Evolutionary conservation across 225 moss, liverwort and hornwort genomes (phyloP).

Genomic region (Physcomitrellopsis africana): DNA sequence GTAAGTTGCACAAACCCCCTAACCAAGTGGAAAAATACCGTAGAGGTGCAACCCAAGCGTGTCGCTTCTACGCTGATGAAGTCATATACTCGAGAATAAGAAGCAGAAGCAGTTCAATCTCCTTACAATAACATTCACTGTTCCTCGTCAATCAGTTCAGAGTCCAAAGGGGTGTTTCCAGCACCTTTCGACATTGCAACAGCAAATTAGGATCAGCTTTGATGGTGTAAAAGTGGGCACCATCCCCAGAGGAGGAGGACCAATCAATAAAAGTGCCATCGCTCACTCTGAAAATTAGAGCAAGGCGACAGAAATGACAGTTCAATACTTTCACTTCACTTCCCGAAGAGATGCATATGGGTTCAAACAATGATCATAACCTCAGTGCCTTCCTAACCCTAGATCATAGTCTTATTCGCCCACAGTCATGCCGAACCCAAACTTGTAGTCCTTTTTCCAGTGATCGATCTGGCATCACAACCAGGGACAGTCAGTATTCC

Average conservation of each 20-base stretch:
- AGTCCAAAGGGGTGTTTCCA: slow-evolving; percentile 29
- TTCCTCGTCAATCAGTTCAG: slow-evolving; percentile 28
- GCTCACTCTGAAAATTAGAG: slow-evolving; percentile 13
- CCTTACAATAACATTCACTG: slow-evolving; percentile 30
- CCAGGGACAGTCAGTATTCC: slow-evolving; percentile 9
- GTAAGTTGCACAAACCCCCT: too few species aligned
- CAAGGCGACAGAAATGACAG: slow-evolving; percentile 21
- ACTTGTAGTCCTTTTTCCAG: slow-evolving; percentile 99
- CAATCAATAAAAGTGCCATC: slow-evolving; percentile 45
- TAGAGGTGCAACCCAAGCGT: slow-evolving; percentile 15
- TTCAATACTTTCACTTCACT: slow-evolving; percentile 22
- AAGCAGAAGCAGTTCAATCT: slow-evolving; percentile 22
- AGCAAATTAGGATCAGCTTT: slow-evolving; percentile 41
- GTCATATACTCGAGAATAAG: slow-evolving; percentile 2
- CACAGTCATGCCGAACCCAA: slow-evolving; percentile 99
- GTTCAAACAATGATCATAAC: slow-evolving; percentile 47
- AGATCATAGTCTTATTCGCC: slow-evolving; percentile 66
- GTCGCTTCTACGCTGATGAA: slow-evolving; percentile 20
- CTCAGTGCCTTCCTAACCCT: slow-evolving; percentile 42
- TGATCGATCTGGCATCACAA: slow-evolving; percentile 84
- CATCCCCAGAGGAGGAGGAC: slow-evolving; percentile 41
- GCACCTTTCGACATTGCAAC: slow-evolving; percentile 22
- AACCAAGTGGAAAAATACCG: too few species aligned
- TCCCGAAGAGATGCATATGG: slow-evolving; percentile 44
- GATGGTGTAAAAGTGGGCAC: slow-evolving; percentile 42